Percentiles rank a stretch among this genome's conserved stretches.
These are phyloP conservation scores for Tuber indicum DNA, from an alignment of 495 filamentous ascomycete genomes.

Conservation along the genomic window DNA sequence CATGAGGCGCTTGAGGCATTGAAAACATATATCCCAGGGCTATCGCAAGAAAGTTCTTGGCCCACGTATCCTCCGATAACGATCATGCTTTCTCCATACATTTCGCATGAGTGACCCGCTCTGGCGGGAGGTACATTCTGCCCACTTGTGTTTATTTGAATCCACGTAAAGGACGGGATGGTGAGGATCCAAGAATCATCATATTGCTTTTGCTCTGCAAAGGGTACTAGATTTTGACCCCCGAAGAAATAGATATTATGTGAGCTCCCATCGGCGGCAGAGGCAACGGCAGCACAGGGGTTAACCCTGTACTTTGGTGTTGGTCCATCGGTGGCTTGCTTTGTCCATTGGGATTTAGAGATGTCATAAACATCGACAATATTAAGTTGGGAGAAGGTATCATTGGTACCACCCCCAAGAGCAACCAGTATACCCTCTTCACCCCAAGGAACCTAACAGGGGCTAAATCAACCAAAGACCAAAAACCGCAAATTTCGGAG, in stretches of 20 bases:
- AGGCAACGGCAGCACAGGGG: slow-evolving; percentile 63
- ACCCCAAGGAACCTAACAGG: slow-evolving; percentile 62
- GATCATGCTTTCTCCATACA: slow-evolving; percentile 65
- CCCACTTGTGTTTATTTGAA: slow-evolving; percentile 51
- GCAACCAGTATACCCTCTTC: slow-evolving; percentile 62
- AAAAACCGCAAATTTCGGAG: not conserved
- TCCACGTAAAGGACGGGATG: slow-evolving; percentile 69
- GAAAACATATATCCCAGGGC: slow-evolving; percentile 64
- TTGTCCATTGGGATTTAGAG: slow-evolving; percentile 68
- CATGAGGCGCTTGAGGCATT: slow-evolving; percentile 57
- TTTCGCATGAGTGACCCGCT: slow-evolving; percentile 62
- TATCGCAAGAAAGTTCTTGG: slow-evolving; percentile 56
- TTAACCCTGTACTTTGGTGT: slow-evolving; percentile 63
- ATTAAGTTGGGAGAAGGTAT: slow-evolving; percentile 59
- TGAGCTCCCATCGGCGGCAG: slow-evolving; percentile 62
- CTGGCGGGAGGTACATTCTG: slow-evolving; percentile 56
- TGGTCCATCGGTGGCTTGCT: slow-evolving; percentile 60
- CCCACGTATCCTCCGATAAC: slow-evolving; percentile 67
- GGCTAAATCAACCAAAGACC: not conserved
- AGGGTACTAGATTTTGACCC: slow-evolving; percentile 62
- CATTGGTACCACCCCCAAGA: slow-evolving; percentile 60
- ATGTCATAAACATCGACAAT: slow-evolving; percentile 71
- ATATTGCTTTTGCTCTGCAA: slow-evolving; percentile 56
- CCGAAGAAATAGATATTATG: slow-evolving; percentile 73
- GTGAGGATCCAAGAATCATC: slow-evolving; percentile 71